Conservation (phyloP, 176 grass and related monocot species). For the Chloris gayana region DNA sequence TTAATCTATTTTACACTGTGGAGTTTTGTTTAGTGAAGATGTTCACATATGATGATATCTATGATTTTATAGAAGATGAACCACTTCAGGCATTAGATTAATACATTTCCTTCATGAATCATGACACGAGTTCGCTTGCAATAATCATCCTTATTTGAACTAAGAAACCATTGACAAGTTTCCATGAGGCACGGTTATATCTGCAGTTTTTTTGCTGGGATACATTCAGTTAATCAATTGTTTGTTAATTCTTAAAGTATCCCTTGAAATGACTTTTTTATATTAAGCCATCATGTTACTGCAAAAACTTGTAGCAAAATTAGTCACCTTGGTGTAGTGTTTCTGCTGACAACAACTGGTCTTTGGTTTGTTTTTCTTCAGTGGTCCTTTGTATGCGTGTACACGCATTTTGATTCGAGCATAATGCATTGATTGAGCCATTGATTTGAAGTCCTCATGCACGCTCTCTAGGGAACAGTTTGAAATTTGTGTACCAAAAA, state of each 20-base stretch:
- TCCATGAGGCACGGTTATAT: not conserved
- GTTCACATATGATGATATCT: not conserved
- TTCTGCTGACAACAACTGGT: not conserved
- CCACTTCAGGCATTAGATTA: not conserved
- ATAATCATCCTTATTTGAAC: not conserved
- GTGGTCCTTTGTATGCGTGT: not conserved
- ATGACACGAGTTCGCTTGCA: not conserved
- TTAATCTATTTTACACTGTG: not conserved
- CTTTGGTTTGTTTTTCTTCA: not conserved
- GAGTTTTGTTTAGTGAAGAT: not conserved
- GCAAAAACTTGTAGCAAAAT: not conserved
- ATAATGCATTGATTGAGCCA: no score
- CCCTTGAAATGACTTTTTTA: not conserved
- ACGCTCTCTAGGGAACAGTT: not conserved
- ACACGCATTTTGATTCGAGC: not conserved
- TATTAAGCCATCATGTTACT: not conserved
- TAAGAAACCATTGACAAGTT: not conserved
- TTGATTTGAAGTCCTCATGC: no score
- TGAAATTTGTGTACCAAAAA: not conserved
- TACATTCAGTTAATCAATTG: not conserved
- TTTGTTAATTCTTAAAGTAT: constrained; percentile 1
- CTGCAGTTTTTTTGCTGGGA: not conserved
- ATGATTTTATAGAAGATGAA: not conserved
- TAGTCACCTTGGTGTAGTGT: not conserved
- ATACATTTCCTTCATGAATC: constrained; percentile 22